phyloP scores from a whole-genome alignment of 441 rosid species.

The Geranium incanum region DNA sequence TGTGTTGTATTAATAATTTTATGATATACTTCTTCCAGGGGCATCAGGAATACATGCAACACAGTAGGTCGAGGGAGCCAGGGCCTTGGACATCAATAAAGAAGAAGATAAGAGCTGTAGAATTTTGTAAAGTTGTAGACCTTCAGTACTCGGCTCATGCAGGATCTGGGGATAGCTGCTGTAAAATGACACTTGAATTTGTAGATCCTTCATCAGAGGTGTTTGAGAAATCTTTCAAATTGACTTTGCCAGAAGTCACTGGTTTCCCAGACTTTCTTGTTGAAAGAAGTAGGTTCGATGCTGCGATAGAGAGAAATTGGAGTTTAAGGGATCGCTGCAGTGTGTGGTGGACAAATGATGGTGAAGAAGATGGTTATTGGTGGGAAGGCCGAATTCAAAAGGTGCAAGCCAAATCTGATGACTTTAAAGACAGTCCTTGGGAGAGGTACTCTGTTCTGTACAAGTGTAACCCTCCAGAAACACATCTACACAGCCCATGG shows the following conservation, averaged over 20 bases:
- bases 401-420: conserved; percentile 63
- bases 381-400: conserved; percentile 84
- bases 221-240: conserved; percentile 45
- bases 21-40: conserved; percentile 50
- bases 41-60: conserved; percentile 66
- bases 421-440: conserved; percentile 95
- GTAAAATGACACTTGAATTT: conserved; percentile 83
- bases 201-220: conserved; percentile 57
- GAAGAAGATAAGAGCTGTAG: conserved; percentile 68
- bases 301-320: conserved; percentile 75
- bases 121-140: conserved; percentile 68
- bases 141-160: conserved; percentile 77
- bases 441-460: conserved; percentile 77
- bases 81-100: conserved; percentile 67
- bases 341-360: conserved; percentile 96
- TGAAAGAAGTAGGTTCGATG: conserved; percentile 84
- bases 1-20: background rate
- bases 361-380: conserved; percentile 88
- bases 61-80: conserved; percentile 40
- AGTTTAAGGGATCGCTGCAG: conserved; percentile 80
- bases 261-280: conserved; percentile 93
- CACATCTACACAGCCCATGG: conserved; percentile 94
- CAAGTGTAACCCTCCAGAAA: conserved; percentile 66
- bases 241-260: conserved; percentile 78
- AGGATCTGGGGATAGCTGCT: conserved; percentile 98